These are phyloP conservation scores for Vinca minor DNA, from an alignment of 257 asterid species.

Conservation along the genomic window DNA sequence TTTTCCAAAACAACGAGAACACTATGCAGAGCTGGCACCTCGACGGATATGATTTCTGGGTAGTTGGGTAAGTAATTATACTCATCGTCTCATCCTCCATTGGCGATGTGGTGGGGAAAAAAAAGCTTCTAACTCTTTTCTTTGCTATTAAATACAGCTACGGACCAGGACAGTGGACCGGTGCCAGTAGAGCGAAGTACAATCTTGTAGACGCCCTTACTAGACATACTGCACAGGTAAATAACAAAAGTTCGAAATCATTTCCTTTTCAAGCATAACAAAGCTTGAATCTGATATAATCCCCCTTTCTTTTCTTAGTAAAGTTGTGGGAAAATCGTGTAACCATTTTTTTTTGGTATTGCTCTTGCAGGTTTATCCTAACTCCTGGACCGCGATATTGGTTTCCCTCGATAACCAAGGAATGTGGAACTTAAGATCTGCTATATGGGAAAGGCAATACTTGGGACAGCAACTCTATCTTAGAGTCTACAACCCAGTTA, in stretches of 20 bases:
- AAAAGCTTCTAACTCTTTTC: constrained; percentile 14
- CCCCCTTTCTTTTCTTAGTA: too few species aligned
- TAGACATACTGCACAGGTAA: constrained; percentile 88
- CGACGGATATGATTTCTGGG: constrained; percentile 98
- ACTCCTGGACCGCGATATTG: constrained; percentile 72
- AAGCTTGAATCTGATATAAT: not conserved
- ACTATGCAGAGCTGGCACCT: constrained; percentile 80
- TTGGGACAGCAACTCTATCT: constrained; percentile 86
- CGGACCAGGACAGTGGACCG: constrained; percentile 75
- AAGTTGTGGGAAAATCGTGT: not conserved
- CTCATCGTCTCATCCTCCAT: not conserved
- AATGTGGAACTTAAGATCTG: constrained; percentile 95
- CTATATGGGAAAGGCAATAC: constrained; percentile 85
- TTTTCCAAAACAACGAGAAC: constrained; percentile 65
- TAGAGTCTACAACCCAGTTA: constrained; percentile 56
- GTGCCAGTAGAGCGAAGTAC: constrained; percentile 49
- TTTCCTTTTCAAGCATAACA: not conserved
- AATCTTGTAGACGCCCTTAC: constrained; percentile 83
- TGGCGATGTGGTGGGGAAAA: not conserved
- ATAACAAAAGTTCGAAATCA: not conserved
- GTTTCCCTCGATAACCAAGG: constrained; percentile 96
- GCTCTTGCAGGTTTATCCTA: constrained; percentile 66
- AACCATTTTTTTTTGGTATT: not conserved
- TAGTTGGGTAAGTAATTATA: constrained; percentile 52
- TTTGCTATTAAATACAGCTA: constrained; percentile 34